Conservation (phyloP, 352 stramenopile species). For the Pythium utonaiense region DNA sequence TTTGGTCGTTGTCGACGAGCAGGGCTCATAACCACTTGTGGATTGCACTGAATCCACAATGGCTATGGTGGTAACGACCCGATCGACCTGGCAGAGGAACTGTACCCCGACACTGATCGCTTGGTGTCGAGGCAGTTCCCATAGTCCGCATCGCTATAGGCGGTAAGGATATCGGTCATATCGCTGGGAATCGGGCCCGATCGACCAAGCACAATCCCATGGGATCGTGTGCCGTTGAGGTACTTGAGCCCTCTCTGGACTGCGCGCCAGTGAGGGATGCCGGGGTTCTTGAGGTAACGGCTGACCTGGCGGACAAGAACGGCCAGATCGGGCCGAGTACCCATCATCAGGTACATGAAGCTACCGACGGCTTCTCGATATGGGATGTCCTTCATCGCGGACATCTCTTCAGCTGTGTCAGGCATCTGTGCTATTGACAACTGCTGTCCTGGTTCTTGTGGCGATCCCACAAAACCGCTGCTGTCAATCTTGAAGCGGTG, state of each 20-base stretch:
- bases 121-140: not conserved
- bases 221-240: not conserved
- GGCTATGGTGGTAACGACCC: too few species aligned
- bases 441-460: not conserved
- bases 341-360: conserved; percentile 26
- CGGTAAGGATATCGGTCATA: not conserved
- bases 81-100: too few species aligned
- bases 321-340: conserved; percentile 16
- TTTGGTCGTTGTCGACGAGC: not conserved
- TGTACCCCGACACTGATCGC: not conserved
- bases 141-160: conserved; percentile 6
- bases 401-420: not conserved
- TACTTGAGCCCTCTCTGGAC: conserved; percentile 9
- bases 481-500: conserved; percentile 2
- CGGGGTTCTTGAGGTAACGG: conserved; percentile 4
- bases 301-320: conserved; percentile 9
- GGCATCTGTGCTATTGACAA: not conserved
- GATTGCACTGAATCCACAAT: too few species aligned
- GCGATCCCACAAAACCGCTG: conserved; percentile 1
- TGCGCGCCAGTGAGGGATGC: conserved; percentile 7
- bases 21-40: too few species aligned
- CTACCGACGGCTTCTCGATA: conserved; percentile 18
- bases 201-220: not conserved
- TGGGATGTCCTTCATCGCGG: conserved; percentile 10
- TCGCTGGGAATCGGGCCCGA: not conserved